Evolutionary conservation across 192 early-diverging fungal species (phyloP).

Genomic region (Coemansia aciculifera): DNA sequence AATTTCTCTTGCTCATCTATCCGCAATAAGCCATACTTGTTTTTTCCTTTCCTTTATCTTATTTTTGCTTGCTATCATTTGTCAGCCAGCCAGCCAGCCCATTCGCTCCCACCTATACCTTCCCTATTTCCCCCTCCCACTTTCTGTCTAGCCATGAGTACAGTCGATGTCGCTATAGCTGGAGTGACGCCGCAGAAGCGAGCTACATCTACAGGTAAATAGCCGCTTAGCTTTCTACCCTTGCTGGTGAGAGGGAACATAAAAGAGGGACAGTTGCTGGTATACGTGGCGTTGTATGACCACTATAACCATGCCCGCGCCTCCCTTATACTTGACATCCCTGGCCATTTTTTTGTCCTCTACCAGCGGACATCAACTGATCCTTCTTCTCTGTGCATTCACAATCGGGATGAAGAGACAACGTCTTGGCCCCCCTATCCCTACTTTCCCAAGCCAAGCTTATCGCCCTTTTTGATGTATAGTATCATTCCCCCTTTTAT

Average conservation of each 20-base stretch:
- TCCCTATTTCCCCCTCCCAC: neutral
- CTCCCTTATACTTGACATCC: neutral
- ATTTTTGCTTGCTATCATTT: neutral
- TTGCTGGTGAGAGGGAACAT: neutral
- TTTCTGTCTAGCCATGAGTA: slow-evolving; percentile 17
- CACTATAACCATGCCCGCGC: neutral
- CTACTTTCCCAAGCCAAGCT: neutral
- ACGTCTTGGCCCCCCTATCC: neutral
- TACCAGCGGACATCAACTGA: neutral
- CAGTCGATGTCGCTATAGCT: slow-evolving; percentile 15
- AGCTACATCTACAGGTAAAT: slow-evolving; percentile 22
- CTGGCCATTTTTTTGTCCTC: neutral
- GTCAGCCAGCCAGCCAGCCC: neutral
- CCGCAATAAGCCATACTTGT: neutral
- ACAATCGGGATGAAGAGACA: neutral
- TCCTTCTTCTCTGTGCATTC: neutral
- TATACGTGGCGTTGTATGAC: neutral
- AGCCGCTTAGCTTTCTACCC: neutral
- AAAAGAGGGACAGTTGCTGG: neutral
- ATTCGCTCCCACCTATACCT: neutral
- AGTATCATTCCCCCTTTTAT: neutral
- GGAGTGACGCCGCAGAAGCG: slow-evolving; percentile 34
- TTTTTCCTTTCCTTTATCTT: slow-evolving; percentile 1
- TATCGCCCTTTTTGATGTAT: neutral
- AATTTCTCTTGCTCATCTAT: neutral